phyloP scores from a whole-genome alignment of 1,139 yeast genomes.

The Pichia sp. region DNA sequence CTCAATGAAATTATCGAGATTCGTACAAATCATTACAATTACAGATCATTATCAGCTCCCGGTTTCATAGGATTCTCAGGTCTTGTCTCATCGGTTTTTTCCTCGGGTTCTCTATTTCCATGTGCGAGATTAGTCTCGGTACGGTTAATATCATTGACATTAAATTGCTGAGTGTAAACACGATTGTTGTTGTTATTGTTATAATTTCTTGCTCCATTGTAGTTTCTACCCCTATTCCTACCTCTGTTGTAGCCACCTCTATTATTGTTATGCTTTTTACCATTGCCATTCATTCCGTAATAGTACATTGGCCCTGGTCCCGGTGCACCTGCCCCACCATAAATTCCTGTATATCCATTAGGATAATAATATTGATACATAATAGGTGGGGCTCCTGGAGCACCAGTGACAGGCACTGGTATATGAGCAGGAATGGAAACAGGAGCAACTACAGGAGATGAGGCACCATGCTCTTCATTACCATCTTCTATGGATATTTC shows the following conservation, averaged over 20 bases:
- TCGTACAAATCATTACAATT: too few relatives aligned
- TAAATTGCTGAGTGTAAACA: background rate
- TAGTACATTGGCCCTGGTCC: background rate
- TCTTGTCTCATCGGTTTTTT: too few relatives aligned
- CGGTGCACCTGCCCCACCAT: background rate
- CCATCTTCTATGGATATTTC: too few relatives aligned
- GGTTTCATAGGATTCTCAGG: too few relatives aligned
- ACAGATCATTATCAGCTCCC: too few relatives aligned
- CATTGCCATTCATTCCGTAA: background rate
- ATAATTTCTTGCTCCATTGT: background rate
- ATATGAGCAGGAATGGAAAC: too few relatives aligned
- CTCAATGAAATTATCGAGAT: too few relatives aligned
- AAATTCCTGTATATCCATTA: background rate
- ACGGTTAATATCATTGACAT: background rate
- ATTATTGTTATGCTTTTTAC: background rate
- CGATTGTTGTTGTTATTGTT: constrained; percentile 1
- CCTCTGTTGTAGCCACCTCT: constrained; percentile 1
- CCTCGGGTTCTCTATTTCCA: too few relatives aligned
- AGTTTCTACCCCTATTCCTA: constrained; percentile 3
- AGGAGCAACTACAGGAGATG: too few relatives aligned
- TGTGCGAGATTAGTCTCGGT: too few relatives aligned
- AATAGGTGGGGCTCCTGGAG: background rate
- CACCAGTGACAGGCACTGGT: too few relatives aligned
- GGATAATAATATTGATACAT: background rate
- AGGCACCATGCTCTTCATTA: too few relatives aligned